Conservation (phyloP, 805 yeast species). For the Millerozyma miso region DNA sequence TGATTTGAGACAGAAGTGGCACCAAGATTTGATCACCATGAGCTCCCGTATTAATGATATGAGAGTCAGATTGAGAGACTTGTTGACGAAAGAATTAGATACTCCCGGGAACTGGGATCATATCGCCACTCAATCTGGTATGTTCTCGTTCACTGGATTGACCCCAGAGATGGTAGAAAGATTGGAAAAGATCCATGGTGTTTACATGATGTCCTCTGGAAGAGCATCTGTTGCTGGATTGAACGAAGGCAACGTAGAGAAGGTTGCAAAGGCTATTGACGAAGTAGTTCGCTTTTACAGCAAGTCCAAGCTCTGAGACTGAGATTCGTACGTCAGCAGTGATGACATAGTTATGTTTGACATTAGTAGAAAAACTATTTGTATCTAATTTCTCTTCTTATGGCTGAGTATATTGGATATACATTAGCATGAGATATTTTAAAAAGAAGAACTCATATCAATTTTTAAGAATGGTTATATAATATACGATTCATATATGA, state of each 20-base stretch:
- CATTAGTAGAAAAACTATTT: no score
- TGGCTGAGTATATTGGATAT: not conserved
- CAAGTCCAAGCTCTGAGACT: constrained; percentile 20
- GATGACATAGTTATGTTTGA: no score
- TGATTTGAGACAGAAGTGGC: constrained; percentile 76
- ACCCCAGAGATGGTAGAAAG: constrained; percentile 69
- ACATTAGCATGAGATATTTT: not conserved
- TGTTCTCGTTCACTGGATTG: constrained; percentile 95
- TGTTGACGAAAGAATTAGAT: constrained; percentile 47
- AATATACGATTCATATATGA: not conserved
- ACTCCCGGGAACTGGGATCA: constrained; percentile 96
- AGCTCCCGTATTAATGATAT: constrained; percentile 74
- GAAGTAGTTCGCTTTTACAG: constrained; percentile 54
- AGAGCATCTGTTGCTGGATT: constrained; percentile 94
- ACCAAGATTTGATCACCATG: constrained; percentile 79
- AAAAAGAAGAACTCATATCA: not conserved
- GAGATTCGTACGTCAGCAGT: no score
- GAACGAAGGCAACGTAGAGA: constrained; percentile 69
- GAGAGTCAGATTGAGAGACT: constrained; percentile 65
- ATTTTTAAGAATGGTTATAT: not conserved
- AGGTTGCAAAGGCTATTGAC: constrained; percentile 78
- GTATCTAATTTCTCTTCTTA: not conserved
- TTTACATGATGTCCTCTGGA: constrained; percentile 78
- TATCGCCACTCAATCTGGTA: constrained; percentile 85
- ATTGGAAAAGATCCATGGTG: constrained; percentile 72